These are phyloP conservation scores for Suillus lakei DNA, from an alignment of 768 basidiomycete genomes.

Conservation along the genomic window DNA sequence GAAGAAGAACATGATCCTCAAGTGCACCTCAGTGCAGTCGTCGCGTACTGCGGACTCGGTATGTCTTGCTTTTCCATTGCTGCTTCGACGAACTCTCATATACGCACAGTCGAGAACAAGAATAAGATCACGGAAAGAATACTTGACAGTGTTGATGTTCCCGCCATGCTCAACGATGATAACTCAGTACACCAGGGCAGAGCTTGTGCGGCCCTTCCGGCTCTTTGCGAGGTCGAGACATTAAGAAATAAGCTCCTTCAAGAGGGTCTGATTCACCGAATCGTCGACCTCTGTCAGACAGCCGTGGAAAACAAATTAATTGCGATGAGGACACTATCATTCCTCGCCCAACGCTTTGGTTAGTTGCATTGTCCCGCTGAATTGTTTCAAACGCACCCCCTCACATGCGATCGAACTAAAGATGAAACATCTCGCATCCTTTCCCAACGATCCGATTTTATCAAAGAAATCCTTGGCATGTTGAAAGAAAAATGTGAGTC, in stretches of 20 bases:
- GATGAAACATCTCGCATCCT: slow-evolving; percentile 15
- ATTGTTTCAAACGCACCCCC: slow-evolving; percentile 27
- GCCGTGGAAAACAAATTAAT: slow-evolving; percentile 22
- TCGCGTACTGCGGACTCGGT: slow-evolving; percentile 29
- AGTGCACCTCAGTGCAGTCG: slow-evolving; percentile 30
- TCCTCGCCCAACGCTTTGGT: background rate
- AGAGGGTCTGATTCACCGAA: slow-evolving; percentile 20
- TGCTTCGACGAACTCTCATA: background rate
- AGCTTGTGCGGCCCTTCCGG: slow-evolving; percentile 33
- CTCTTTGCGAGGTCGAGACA: slow-evolving; percentile 27
- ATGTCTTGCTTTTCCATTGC: slow-evolving; percentile 21
- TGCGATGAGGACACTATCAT: slow-evolving; percentile 8
- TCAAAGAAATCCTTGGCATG: slow-evolving; percentile 7
- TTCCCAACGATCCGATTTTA: background rate
- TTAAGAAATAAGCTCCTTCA: slow-evolving; percentile 19
- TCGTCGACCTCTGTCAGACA: slow-evolving; percentile 23
- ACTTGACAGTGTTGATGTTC: slow-evolving; percentile 11
- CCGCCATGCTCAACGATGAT: slow-evolving; percentile 18
- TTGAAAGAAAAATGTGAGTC: slow-evolving; percentile 19
- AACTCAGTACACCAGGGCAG: slow-evolving; percentile 19
- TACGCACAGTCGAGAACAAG: slow-evolving; percentile 5
- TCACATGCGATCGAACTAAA: slow-evolving; percentile 32
- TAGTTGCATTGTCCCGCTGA: background rate
- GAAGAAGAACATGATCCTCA: slow-evolving; percentile 12
- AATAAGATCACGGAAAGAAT: background rate